These are phyloP conservation scores for Sesbania bispinosa DNA, from an alignment of 306 rosid genomes.

Conservation along the genomic window DNA sequence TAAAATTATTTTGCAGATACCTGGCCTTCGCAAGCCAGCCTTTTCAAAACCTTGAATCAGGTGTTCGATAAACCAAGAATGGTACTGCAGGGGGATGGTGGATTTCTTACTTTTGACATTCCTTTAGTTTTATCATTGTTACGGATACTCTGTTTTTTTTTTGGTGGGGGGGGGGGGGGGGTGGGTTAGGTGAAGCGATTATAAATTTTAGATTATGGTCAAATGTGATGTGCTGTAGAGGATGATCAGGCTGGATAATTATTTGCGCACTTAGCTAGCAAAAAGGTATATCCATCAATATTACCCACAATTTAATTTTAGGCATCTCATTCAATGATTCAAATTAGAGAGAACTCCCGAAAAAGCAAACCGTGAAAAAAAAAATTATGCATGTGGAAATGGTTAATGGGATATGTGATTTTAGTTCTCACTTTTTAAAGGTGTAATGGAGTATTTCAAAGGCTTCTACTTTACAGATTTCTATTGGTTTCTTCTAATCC, in stretches of 20 bases:
- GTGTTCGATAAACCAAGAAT: constrained; percentile 7
- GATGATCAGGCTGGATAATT: background rate
- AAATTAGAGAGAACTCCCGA: background rate
- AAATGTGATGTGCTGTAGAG: background rate
- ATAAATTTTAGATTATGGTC: constrained; percentile 7
- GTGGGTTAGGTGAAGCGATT: background rate
- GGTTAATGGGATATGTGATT: background rate
- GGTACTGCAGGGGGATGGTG: background rate
- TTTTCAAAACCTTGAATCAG: constrained; percentile 48
- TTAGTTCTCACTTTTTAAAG: background rate
- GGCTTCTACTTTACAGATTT: background rate
- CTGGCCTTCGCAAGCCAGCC: constrained; percentile 52
- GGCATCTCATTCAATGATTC: background rate
- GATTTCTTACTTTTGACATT: constrained; percentile 7
- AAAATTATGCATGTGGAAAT: background rate
- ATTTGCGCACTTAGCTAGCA: background rate
- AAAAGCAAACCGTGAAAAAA: background rate
- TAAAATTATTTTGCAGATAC: constrained; percentile 56
- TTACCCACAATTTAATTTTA: background rate
- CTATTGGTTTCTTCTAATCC: too few species aligned
- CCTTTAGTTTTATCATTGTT: constrained; percentile 16
- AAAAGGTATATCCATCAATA: background rate
- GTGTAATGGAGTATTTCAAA: background rate
- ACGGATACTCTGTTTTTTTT: constrained; percentile 10
- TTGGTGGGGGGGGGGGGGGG: background rate